A percentile compares a stretch with the other conserved stretches of the same genome.
phyloP scores from a whole-genome alignment of 805 yeast genomes.

The Clavispora phyllophila region DNA sequence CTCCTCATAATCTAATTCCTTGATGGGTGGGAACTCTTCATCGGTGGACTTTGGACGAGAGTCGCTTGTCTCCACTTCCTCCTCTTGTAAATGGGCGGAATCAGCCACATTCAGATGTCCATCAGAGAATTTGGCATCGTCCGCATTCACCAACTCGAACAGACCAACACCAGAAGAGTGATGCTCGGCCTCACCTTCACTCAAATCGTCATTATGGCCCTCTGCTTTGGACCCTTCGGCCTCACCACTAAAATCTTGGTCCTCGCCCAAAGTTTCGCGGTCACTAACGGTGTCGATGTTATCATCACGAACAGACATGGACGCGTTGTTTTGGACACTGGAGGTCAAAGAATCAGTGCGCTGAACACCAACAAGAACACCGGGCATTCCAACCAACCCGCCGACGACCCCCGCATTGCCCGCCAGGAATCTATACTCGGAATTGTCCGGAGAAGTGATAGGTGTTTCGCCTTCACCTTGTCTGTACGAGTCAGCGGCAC shows the following conservation, averaged over 20 bases:
- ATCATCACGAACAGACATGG: constrained; percentile 82
- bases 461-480: constrained; percentile 39
- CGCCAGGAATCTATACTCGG: constrained; percentile 43
- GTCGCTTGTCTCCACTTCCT: neutral
- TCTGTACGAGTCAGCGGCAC: constrained; percentile 22
- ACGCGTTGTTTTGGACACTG: constrained; percentile 88
- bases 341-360: constrained; percentile 82
- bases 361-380: constrained; percentile 43
- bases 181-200: constrained; percentile 37
- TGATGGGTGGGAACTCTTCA: constrained; percentile 60
- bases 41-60: constrained; percentile 12
- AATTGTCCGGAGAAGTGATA: constrained; percentile 43
- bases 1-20: constrained; percentile 50
- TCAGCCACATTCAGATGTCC: constrained; percentile 1
- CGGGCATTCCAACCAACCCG: constrained; percentile 40
- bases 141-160: constrained; percentile 50
- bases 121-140: constrained; percentile 33
- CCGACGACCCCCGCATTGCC: constrained; percentile 29
- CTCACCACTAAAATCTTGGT: neutral
- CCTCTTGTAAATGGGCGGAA: constrained; percentile 6
- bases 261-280: constrained; percentile 32
- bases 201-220: constrained; percentile 17
- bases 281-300: constrained; percentile 41
- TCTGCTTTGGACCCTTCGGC: constrained; percentile 6
- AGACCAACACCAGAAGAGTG: constrained; percentile 45